Evolutionary conservation across 768 basidiomycete species (phyloP).

Genomic region (Terana coerulea): DNA sequence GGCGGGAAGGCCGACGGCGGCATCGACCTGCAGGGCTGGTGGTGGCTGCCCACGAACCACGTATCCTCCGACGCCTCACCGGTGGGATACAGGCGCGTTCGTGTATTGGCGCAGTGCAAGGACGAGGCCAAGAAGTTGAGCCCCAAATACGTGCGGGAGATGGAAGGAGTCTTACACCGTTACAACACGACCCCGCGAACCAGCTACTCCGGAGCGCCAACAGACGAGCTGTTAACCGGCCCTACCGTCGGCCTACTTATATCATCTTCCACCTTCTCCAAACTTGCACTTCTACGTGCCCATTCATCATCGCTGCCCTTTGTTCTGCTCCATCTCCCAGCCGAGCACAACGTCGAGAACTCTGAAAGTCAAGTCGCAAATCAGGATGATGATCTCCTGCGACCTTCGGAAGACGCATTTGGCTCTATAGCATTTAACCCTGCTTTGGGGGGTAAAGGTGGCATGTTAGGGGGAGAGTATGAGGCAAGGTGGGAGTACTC

Average conservation of each 20-base stretch:
- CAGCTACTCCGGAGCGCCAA: constrained; percentile 6
- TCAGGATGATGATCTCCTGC: constrained; percentile 2
- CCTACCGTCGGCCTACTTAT: constrained; percentile 71
- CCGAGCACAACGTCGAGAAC: constrained; percentile 21
- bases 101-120: constrained; percentile 88
- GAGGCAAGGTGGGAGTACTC: constrained; percentile 66
- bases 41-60: constrained; percentile 65
- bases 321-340: constrained; percentile 75
- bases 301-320: constrained; percentile 76
- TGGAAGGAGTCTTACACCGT: constrained; percentile 81
- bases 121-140: constrained; percentile 80
- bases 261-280: constrained; percentile 80
- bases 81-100: constrained; percentile 43
- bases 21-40: constrained; percentile 87
- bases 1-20: constrained; percentile 92
- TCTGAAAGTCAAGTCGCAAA: not conserved
- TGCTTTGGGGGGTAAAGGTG: constrained; percentile 50
- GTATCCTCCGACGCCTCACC: constrained; percentile 2
- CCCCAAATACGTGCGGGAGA: constrained; percentile 79
- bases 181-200: constrained; percentile 23
- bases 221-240: constrained; percentile 4
- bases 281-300: constrained; percentile 61
- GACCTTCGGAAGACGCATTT: constrained; percentile 18
- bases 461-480: constrained; percentile 55
- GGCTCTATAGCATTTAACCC: constrained; percentile 67